A percentile compares a stretch with the other conserved stretches of the same genome.
These are phyloP conservation scores for Orbilia blumenaviensis DNA, from an alignment of 2,329 filamentous ascomycete genomes.

Conservation along the genomic window DNA sequence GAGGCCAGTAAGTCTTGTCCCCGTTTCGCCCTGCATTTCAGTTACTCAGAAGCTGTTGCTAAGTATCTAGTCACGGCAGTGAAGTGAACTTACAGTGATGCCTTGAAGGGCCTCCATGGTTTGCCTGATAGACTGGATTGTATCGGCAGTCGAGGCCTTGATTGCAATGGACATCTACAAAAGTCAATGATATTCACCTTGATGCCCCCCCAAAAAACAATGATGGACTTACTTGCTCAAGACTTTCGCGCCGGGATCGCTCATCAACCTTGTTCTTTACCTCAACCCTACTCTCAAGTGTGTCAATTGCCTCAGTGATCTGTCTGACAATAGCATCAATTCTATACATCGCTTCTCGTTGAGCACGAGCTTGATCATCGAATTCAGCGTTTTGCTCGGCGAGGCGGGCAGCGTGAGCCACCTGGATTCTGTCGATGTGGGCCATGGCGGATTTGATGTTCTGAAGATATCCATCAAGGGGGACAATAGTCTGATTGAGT, in stretches of 20 bases:
- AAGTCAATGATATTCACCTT: background rate
- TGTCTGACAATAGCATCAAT: background rate
- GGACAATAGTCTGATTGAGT: conserved; percentile 2
- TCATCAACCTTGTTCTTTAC: conserved; percentile 10
- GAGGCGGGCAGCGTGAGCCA: background rate
- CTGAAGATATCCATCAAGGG: conserved; percentile 4
- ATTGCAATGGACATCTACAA: conserved; percentile 22
- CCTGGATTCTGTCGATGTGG: background rate
- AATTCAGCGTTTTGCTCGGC: background rate
- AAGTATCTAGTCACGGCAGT: background rate
- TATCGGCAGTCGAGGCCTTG: conserved; percentile 1
- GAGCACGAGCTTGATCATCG: background rate
- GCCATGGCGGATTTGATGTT: conserved; percentile 6
- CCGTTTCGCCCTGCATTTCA: background rate
- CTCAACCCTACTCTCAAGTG: background rate
- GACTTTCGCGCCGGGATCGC: background rate
- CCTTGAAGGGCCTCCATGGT: conserved; percentile 6
- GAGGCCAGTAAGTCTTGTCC: conserved; percentile 5
- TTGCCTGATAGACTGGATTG: conserved; percentile 10
- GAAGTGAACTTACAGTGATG: conserved; percentile 1
- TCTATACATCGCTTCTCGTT: background rate
- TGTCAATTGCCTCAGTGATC: background rate
- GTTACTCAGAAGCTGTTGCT: background rate
- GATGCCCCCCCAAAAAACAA: background rate
- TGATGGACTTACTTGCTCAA: conserved; percentile 1